These are phyloP conservation scores for Avena sativa DNA, from an alignment of 176 grass and related monocot species.

Conservation along the genomic window DNA sequence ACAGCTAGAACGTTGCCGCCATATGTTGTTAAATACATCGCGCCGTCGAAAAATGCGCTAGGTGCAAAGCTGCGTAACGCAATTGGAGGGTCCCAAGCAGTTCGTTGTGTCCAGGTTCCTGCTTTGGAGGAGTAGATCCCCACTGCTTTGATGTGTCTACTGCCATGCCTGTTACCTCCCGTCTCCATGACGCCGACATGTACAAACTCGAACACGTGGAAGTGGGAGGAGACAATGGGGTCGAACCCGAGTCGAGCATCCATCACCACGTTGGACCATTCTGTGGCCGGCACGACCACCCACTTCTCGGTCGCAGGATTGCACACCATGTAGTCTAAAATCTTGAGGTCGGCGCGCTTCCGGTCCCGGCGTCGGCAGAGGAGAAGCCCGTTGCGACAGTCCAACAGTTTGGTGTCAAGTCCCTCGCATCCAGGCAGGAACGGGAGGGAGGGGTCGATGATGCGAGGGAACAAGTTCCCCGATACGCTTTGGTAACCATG, in stretches of 20 bases:
- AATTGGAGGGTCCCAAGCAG: neutral
- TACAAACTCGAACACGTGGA: neutral
- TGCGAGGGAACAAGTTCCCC: neutral
- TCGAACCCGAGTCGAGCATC: neutral
- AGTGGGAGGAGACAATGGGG: neutral
- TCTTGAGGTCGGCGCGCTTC: neutral
- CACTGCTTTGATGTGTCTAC: neutral
- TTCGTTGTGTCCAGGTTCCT: neutral
- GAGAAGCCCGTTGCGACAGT: slow-evolving; percentile 2
- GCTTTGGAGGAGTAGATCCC: neutral
- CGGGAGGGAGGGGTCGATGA: neutral
- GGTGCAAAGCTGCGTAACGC: too few relatives aligned
- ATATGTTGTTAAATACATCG: neutral
- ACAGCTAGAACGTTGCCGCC: neutral
- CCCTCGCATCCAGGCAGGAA: neutral
- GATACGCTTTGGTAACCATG: slow-evolving; percentile 1
- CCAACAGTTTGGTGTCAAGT: neutral
- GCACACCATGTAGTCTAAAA: neutral
- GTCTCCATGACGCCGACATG: neutral
- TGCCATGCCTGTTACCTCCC: neutral
- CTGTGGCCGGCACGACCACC: neutral
- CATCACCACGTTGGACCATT: neutral
- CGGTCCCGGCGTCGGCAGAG: neutral
- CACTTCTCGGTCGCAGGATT: neutral
- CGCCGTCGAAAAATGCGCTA: neutral